Evolutionary conservation across 345 rosid species (phyloP), one percentile per base, ranked within the genome.

Genomic region (Eucalyptus shirleyi): DNA sequence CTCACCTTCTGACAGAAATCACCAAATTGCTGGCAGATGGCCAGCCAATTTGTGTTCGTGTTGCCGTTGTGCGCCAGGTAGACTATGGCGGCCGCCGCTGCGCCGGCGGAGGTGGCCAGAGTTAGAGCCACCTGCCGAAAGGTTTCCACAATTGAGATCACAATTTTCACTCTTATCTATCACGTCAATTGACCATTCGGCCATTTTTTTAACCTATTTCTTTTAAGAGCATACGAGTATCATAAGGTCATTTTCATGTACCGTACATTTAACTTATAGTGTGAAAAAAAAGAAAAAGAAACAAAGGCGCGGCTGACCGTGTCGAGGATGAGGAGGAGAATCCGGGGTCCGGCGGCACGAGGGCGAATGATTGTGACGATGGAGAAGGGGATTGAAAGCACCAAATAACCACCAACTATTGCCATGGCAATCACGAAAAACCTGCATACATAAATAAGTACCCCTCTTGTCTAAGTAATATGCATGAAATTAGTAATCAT

Each of bases 11-110:
- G 95, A 93, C 99, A 98, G 91, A 97, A 98, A 87, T 95, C 96
- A 12, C 97, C 99, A 30, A 94, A 98, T 90, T 98, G 99, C 32
- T 94, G 93, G 90, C 99, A 98, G 72, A 98, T 94, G 1, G 93
- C 93, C 1, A 94, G 93, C 99, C 99, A 98, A 90, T 98, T 97
- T 19, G 98, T 92, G 94, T 91, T 95, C 67, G 92, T 86, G 92
- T 98, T 98, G 17, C 99, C 99, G 23, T 90, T 95, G 95, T 98
- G 98, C 47, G 99, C 99, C 87, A 98, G 92, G 94, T 96, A 95
- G 16, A 93, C 96, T 47, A 98, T 93, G 53, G 98, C 99, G n/a
- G n/a, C n/a, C n/a, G 99, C 98, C 0, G 99, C 95, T 3, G 94
- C 91, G 91, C 92, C 97, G 2, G 97, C 98, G 2, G 97, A 95